Evolutionary conservation across 2,329 filamentous ascomycete genomes (phyloP).

Genomic region (Hirsutella minnesotensis): DNA sequence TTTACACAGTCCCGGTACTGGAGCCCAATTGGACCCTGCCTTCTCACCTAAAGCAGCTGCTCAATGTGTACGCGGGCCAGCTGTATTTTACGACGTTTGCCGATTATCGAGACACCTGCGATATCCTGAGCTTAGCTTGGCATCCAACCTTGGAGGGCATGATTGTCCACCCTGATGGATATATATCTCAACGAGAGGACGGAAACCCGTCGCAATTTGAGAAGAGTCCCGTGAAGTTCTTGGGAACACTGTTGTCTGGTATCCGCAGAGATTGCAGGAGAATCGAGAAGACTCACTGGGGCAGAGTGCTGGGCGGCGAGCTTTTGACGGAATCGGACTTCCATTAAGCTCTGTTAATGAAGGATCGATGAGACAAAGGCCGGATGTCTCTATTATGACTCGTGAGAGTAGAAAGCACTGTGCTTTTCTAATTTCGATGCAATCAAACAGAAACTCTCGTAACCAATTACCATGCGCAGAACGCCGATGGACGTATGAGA

Average conservation of each 20-base stretch:
- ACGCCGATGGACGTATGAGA: no score
- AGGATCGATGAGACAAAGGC: no score
- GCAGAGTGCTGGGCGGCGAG: conserved; percentile 21
- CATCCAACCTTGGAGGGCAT: conserved; percentile 12
- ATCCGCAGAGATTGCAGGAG: conserved; percentile 23
- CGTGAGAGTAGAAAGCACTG: no score
- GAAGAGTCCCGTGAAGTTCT: conserved; percentile 23
- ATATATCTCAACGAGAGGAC: neutral
- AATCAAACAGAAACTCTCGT: no score
- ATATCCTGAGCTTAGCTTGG: conserved; percentile 36
- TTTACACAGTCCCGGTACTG: neutral
- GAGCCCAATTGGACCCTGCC: conserved; percentile 1
- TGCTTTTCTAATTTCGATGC: no score
- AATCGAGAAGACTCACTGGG: conserved; percentile 30
- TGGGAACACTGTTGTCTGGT: conserved; percentile 22
- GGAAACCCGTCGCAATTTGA: conserved; percentile 13
- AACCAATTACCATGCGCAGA: no score
- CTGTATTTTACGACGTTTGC: conserved; percentile 44
- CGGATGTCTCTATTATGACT: no score
- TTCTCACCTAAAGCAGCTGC: conserved; percentile 24
- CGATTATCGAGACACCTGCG: conserved; percentile 42
- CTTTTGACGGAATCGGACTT: conserved; percentile 12
- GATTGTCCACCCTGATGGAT: conserved; percentile 16
- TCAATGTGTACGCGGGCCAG: conserved; percentile 59
- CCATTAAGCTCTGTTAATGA: no score